phyloP scores from a whole-genome alignment of 2,329 filamentous ascomycete genomes.

The Colletotrichum sp. region DNA sequence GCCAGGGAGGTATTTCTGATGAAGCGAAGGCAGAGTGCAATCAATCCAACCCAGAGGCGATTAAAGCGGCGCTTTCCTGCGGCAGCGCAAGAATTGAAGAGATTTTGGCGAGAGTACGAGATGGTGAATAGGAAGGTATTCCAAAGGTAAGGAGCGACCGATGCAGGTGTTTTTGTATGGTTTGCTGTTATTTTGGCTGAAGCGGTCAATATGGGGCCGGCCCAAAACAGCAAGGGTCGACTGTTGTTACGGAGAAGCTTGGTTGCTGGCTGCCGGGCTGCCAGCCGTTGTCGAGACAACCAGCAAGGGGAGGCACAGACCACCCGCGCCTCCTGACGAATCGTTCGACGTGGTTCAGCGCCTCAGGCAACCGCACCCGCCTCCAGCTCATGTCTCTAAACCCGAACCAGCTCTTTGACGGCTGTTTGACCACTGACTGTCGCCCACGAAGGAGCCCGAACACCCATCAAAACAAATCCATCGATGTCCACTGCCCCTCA shows the following conservation, averaged over 20 bases:
- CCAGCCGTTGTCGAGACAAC: slow-evolving; percentile 22
- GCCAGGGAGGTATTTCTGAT: neutral
- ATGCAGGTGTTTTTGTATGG: slow-evolving; percentile 24
- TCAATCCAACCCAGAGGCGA: neutral
- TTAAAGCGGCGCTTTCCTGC: neutral
- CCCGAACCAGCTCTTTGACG: neutral
- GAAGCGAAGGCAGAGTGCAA: neutral
- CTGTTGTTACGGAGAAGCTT: slow-evolving; percentile 11
- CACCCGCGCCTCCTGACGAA: slow-evolving; percentile 6
- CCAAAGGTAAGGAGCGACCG: slow-evolving; percentile 4
- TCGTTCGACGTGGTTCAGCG: neutral
- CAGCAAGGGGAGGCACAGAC: slow-evolving; percentile 11
- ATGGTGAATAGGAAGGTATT: slow-evolving; percentile 22
- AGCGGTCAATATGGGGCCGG: slow-evolving; percentile 20
- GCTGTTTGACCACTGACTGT: slow-evolving; percentile 8
- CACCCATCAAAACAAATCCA: neutral
- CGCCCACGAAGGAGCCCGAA: neutral
- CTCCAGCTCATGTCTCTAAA: neutral
- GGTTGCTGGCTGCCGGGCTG: slow-evolving; percentile 19
- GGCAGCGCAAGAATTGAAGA: neutral
- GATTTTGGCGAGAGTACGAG: neutral
- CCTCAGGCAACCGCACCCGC: slow-evolving; percentile 18
- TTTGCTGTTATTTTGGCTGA: slow-evolving; percentile 19
- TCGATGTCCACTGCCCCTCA: neutral
- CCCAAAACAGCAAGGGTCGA: slow-evolving; percentile 22